A percentile compares a stretch with the other conserved stretches of the same genome.
phyloP scores from a whole-genome alignment of 2,329 filamentous ascomycete species.

The Ophiostoma triangulosporum region DNA sequence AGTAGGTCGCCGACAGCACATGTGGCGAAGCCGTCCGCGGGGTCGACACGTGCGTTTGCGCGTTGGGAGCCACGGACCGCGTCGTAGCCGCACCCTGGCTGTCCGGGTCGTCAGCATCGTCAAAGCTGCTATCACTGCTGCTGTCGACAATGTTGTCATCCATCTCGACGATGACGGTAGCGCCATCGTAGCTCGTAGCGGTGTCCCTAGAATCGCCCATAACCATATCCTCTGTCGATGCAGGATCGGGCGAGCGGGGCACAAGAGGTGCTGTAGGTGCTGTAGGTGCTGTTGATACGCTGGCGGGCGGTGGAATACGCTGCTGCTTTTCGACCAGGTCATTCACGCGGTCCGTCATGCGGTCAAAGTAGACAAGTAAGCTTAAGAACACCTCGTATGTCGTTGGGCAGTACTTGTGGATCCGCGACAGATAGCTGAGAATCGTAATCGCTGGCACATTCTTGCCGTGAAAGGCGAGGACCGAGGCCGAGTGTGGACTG shows the following conservation, averaged over 20 bases:
- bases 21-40: not conserved
- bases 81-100: not conserved
- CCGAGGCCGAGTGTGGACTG: slow-evolving; percentile 45
- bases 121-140: slow-evolving; percentile 10
- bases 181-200: slow-evolving; percentile 20
- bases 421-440: slow-evolving; percentile 83
- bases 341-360: slow-evolving; percentile 96
- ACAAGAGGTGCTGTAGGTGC: slow-evolving; percentile 4
- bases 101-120: not conserved
- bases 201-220: slow-evolving; percentile 1
- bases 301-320: slow-evolving; percentile 20
- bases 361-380: slow-evolving; percentile 91
- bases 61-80: not conserved
- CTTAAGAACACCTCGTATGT: slow-evolving; percentile 97
- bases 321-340: slow-evolving; percentile 58
- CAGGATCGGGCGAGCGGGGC: not conserved
- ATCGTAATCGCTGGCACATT: slow-evolving; percentile 97
- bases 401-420: slow-evolving; percentile 97
- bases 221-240: not conserved
- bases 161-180: slow-evolving; percentile 24
- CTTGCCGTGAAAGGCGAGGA: slow-evolving; percentile 94
- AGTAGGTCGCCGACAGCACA: slow-evolving; percentile 37
- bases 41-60: not conserved
- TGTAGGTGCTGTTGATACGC: slow-evolving; percentile 13
- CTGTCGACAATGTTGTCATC: slow-evolving; percentile 39